Evolutionary conservation across 257 asterid species (phyloP), one percentile per base, ranked within the genome.

Genomic region (Nyctanthes arbortristis): DNA sequence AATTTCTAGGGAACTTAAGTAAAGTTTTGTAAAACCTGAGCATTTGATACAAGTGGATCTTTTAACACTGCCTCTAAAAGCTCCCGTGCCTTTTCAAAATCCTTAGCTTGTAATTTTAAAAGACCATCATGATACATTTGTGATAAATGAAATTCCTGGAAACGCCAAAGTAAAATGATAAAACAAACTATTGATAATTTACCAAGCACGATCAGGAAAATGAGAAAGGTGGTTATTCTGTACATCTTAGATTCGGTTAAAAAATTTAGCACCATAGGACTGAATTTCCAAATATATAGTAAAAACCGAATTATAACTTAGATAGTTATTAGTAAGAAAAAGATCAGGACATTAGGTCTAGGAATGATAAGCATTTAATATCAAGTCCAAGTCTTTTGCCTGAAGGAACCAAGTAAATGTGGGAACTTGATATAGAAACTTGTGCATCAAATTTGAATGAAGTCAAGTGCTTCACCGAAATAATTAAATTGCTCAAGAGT

Each of bases 121-220:
- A 93, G 96, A 22, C 99, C 99, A 71, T 93, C 96, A 33, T 87
- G 97, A 85, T 93, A 93, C 62, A 85, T 77, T 78, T 93, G 96
- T 57, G 99, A 87, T 36, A 93, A 82, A 79, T 86, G 96, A 77
- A 86, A 89, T 74, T 93, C 99, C 99, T 93, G 86, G 60, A 74
- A 72, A 73, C 36, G 14, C 35, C 63, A 14, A 74, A 49, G 60
- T 65, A 71, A 58, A 52, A 54, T 36, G n/a, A 68, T 30, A 36
- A n/a, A 36, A 22, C 27, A 73, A 32, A 28, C 11, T 49, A 49
- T 7, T 24, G 37, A 67, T 24, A 52, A 28, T 39, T 45, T 29
- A 20, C 63, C 3, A 4, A 28, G 35, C 27, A 39, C 12, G 7
- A 63, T 28, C 35, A 34, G 25, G 61, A 73, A 25, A 28, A 29